Evolutionary conservation across 192 early-diverging fungal species (phyloP), one percentile per base, ranked within the genome.

Genomic region (Coemansia sp.): DNA sequence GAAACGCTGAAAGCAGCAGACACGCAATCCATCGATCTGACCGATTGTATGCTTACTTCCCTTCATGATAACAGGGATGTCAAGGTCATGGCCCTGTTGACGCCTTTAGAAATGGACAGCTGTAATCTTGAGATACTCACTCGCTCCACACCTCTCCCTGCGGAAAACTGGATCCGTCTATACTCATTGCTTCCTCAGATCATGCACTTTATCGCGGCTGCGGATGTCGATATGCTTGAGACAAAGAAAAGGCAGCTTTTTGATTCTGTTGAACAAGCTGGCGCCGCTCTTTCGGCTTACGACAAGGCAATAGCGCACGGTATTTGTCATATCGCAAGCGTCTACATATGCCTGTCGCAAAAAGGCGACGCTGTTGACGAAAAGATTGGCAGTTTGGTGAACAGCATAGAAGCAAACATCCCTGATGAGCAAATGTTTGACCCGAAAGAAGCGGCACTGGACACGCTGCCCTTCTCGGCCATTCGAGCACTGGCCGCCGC

Each of bases 11-110:
- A 85, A 13, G 83, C 87, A 7, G 71, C 87, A 0, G 84, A 90
- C 53, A 67, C 85, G 6, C 55, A 52, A 11, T 82, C 86, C 7
- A 72, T 91, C 52, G 75, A 75, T 17, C 85, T 80, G 50, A 85
- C 90, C 35, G 85, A 86, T 65, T 82, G 75, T 41, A 52, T 60
- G 11, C 36, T 79, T 32, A 46, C 29, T 13, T 56, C 45, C 3
- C 45, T 74, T 41, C 65, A 85, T 33, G 92, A 94, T 40, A 92
- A 94, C 61, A 85, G 92, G 20, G 92, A 94, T 63, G 76, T 86
- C 9, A 77, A 61, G 9, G 87, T 90, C 15, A 83, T 94, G 83
- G 67, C 69, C 23, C 61, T 76, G 42, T 64, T 73, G 46, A 73
- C 73, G 0, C 76, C 73, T 2, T 20, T 32, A 1, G 68, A 63